Evolutionary conservation across 768 basidiomycete genomes (phyloP), one percentile per base, ranked within the genome.

Genomic region (Tulasnella calospora): DNA sequence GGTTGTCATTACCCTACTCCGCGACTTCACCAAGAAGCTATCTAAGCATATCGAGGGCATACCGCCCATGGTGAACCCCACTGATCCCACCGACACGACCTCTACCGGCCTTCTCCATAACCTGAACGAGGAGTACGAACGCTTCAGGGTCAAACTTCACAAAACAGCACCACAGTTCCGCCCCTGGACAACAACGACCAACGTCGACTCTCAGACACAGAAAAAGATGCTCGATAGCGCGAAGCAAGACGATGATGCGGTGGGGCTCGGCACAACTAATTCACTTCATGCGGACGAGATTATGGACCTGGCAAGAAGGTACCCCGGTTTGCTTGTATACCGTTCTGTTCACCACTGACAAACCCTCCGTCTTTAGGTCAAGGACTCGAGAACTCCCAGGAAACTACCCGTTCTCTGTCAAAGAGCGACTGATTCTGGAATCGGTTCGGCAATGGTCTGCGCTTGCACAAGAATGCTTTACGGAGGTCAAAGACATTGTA

Each of bases 321-420:
- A 40, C 3, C 78, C 40, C 13, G 8, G 41, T 27, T 27, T 35
- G 36, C 27, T 57, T 51, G 38, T 6, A 35, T 17, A 2, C 27
- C 2, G 70, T 67, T 3, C 6, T 51, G 30, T 15, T n/a, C 23
- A 23, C 10, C 0, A n/a, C 33, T 41, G 19, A 36, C 13, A n/a
- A 23, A n/a, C n/a, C 41, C 21, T 46, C 21, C 41, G 6, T 51
- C 7, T 46, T 57, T 77, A 94, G 93, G 30, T 89, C 92, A 0
- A 87, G 90, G 3, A 90, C 92, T 0, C 88, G 93, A 1, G 92
- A 93, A 80, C 86, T 93, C 0, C 92, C 92, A 0, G 90, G 88
- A 19, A 87, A 88, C 79, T 91, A 89, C 0, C 89, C 90, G 0
- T 87, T 86, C 17, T 89, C 90, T 0, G 81, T 89, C 19, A 90